These are phyloP conservation scores for Berberis thunbergii DNA, from an alignment of 164 flowering plant genomes.

Conservation along the genomic window DNA sequence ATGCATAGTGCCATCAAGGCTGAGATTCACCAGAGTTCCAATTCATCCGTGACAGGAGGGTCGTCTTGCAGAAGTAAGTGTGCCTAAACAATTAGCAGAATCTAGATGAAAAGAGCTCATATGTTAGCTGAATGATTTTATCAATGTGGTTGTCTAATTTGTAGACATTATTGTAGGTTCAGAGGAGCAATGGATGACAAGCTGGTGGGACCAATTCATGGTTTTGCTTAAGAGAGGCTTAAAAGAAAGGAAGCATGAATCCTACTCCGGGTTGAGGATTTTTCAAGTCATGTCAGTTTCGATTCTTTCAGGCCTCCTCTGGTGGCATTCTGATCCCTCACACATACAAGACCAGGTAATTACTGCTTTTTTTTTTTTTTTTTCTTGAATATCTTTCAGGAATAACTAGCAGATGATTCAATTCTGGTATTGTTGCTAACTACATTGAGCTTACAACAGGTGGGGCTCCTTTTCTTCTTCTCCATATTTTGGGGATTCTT, in stretches of 20 bases:
- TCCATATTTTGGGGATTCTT: conserved; percentile 96
- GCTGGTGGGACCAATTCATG: conserved; percentile 71
- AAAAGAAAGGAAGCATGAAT: conserved; percentile 75
- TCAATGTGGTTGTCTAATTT: not conserved
- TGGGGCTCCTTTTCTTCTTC: conserved; percentile 85
- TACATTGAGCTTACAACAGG: conserved; percentile 27
- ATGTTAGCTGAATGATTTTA: too few relatives aligned
- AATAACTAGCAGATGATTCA: too few relatives aligned
- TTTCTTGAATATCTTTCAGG: too few relatives aligned
- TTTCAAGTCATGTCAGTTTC: conserved; percentile 82
- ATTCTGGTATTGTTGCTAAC: not conserved
- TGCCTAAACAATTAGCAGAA: not conserved
- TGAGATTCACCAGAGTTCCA: conserved; percentile 29
- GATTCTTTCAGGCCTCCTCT: conserved; percentile 65
- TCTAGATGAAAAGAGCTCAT: too few relatives aligned
- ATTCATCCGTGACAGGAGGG: conserved; percentile 7
- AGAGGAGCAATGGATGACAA: conserved; percentile 48
- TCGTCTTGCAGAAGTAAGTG: conserved; percentile 28
- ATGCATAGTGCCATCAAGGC: conserved; percentile 38
- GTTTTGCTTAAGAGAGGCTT: conserved; percentile 66
- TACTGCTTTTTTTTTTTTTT: not conserved
- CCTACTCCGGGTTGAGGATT: conserved; percentile 65
- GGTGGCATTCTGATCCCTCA: conserved; percentile 77
- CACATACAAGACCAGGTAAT: conserved; percentile 86
- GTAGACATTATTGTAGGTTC: conserved; percentile 12